Percentiles rank a stretch among this genome's conserved stretches.
Evolutionary conservation across 2,329 filamentous ascomycete genomes (phyloP).

Genomic region (Epichloe typhina): DNA sequence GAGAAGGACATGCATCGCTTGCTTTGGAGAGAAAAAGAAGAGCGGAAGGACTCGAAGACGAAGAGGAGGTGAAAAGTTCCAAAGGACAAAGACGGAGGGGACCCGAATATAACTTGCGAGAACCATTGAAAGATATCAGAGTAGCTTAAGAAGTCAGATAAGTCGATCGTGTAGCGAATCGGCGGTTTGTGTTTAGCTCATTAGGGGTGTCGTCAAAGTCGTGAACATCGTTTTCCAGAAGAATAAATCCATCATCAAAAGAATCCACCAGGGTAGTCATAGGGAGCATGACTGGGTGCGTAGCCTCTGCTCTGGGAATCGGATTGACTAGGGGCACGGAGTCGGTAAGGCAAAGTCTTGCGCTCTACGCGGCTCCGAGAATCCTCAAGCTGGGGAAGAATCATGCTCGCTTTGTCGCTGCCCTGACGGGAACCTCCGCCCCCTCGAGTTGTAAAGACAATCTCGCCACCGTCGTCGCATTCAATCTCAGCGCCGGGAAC

Average conservation of each 20-base stretch:
- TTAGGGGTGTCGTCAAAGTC: slow-evolving; percentile 7
- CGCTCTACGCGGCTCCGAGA: slow-evolving; percentile 30
- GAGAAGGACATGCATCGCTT: slow-evolving; percentile 6
- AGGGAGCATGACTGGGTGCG: slow-evolving; percentile 13
- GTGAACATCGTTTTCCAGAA: background rate
- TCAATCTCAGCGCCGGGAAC: slow-evolving; percentile 45
- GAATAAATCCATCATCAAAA: slow-evolving; percentile 14
- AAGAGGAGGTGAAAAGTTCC: background rate
- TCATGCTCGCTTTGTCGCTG: slow-evolving; percentile 38
- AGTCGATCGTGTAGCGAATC: background rate
- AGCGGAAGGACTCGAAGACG: background rate
- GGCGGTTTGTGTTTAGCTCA: slow-evolving; percentile 11
- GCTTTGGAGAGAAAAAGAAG: slow-evolving; percentile 12
- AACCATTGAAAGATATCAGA: background rate
- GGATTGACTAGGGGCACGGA: slow-evolving; percentile 36
- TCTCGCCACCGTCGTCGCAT: slow-evolving; percentile 45
- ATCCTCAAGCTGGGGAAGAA: slow-evolving; percentile 33
- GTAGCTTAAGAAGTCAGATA: background rate
- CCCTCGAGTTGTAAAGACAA: slow-evolving; percentile 34
- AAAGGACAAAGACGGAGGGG: background rate
- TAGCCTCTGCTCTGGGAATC: slow-evolving; percentile 28
- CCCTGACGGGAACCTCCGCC: slow-evolving; percentile 22
- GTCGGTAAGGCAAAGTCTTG: slow-evolving; percentile 28
- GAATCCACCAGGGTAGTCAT: slow-evolving; percentile 18
- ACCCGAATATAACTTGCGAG: background rate